Base-by-base conservation (phyloP, 345 rosid genomes). In the Melaleuca alternifolia region DNA sequence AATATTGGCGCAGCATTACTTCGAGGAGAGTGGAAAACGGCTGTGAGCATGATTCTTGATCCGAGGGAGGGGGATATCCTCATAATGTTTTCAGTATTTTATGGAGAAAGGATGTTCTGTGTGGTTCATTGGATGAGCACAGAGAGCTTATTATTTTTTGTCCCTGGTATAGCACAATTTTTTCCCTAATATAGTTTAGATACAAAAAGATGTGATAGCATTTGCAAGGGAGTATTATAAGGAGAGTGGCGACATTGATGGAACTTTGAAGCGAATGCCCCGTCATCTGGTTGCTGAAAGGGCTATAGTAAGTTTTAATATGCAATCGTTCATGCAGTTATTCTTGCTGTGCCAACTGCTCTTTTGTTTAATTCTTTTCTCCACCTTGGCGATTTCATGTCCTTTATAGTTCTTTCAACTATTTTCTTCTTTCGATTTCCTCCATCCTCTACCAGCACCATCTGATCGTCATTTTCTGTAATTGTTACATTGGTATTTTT, bases 41-140 rank as follows among this genome's bases (percentile, higher is more conserved):
- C 96, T 7, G 94, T 94, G 54, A 91, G 89, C 91, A 89, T 93
- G 96, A 94, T 96, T 90, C 99, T 97, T 88, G 94, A 97, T 92
- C 99, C 99, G 81, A 95, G 99, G 91, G 96, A 95, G 88, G 97
- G 94, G 86, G 99, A 97, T 97, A 97, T 97, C 99, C 99, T 96
- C 92, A 87, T 88, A 50, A 65, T 85, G 85, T 87, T 88, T 85
- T 86, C 51, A 82, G 83, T 61, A 51, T 87, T 11, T 85, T 87
- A 54, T 59, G 21, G 83, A 77, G 77, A 71, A 59, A 83, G 54
- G 13, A 26, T 85, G 24, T 57, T 61, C 41, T 61, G 28, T 85
- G n/a, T 71, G 10, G 79, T 71, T 71, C 48, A 71, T 71, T 71
- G 79, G 46, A 71, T 71, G 79, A 18, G 11, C 79, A 16, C 62